Percentiles rank a stretch among this genome's conserved stretches.
These are phyloP conservation scores for Colletotrichum simmondsii DNA, from an alignment of 2,329 filamentous ascomycete species.

Conservation along the genomic window DNA sequence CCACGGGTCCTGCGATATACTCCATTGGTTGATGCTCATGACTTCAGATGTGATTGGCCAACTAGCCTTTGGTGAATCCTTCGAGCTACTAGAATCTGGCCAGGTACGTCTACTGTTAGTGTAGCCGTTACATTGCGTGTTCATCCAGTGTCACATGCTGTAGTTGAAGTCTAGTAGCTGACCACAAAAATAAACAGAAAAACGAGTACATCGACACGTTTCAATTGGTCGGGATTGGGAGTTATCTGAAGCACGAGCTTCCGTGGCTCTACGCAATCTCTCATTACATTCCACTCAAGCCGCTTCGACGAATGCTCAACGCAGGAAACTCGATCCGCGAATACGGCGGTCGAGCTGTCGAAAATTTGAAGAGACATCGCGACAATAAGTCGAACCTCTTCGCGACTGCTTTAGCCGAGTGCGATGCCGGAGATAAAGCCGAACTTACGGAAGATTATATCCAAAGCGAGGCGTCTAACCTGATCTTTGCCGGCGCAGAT, in stretches of 20 bases:
- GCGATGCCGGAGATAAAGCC: slow-evolving; percentile 8
- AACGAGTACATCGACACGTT: background rate
- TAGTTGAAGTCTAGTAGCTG: background rate
- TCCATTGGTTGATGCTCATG: slow-evolving; percentile 66
- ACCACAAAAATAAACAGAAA: background rate
- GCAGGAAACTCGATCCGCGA: background rate
- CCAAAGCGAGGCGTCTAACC: slow-evolving; percentile 50
- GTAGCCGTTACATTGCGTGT: background rate
- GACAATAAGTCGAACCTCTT: slow-evolving; percentile 18
- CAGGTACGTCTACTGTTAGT: slow-evolving; percentile 47
- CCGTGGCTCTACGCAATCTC: background rate
- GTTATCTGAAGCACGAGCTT: background rate
- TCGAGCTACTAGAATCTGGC: slow-evolving; percentile 61
- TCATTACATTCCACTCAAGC: background rate
- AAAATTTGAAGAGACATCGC: slow-evolving; percentile 2
- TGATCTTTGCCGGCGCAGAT: slow-evolving; percentile 63
- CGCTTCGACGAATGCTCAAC: background rate
- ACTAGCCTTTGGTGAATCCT: slow-evolving; percentile 66
- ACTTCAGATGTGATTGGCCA: slow-evolving; percentile 65
- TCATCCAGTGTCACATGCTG: background rate
- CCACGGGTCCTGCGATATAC: slow-evolving; percentile 53
- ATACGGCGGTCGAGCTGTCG: slow-evolving; percentile 7
- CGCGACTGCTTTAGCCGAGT: background rate
- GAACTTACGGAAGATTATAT: slow-evolving; percentile 45
- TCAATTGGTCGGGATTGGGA: background rate